Evolutionary conservation across 1,139 yeast species (phyloP), one percentile per base, ranked within the genome.

Genomic region (Debaryomyces sp.): DNA sequence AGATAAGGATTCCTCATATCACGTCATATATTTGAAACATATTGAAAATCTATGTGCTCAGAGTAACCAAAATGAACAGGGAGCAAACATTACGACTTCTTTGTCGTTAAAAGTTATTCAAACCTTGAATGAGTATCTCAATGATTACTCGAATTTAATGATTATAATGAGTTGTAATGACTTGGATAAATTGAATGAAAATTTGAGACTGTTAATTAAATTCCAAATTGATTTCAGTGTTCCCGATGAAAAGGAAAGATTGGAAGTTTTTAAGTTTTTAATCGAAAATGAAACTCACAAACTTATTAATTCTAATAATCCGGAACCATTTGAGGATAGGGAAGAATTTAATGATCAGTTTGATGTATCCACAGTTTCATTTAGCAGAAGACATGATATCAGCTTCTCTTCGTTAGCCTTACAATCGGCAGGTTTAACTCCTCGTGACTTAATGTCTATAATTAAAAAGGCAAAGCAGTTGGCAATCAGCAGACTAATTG

Each of bases 401-500:
- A 78, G 82, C 9, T 61, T 81, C 9, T 71, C 75, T 5, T 71
- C 82, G 0, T 70, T 94, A 41, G 89, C 98, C 0, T 71, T 89
- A 46, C 96, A 90, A 58, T 88, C 96, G 46, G 98, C 98, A 1
- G 98, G 98, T 32, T 74, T 94, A 48, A 88, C 96, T 0, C 96
- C 98, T 6, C 77, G 89, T 26, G 98, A 94, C 64, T 71, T 94
- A 47, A 73, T 74, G 9, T 83, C 94, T 0, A 89, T 94, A 50
- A 81, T 90, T 13, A 78, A 81, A 33, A 80, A 78, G 53, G 85
- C 96, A 2, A 84, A 84, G 55, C 71, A 75, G 40, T 63, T 78
- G 42, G 86, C 95, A 1, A 58, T 81, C 22, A 78, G 77, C 45
- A 70, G 94, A 51, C 53, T 81, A n/a, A 62, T 62, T 23, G 62